These are phyloP conservation scores for Monilinia vaccinii-corymbosi DNA, from an alignment of 2,329 filamentous ascomycete species.

Conservation along the genomic window DNA sequence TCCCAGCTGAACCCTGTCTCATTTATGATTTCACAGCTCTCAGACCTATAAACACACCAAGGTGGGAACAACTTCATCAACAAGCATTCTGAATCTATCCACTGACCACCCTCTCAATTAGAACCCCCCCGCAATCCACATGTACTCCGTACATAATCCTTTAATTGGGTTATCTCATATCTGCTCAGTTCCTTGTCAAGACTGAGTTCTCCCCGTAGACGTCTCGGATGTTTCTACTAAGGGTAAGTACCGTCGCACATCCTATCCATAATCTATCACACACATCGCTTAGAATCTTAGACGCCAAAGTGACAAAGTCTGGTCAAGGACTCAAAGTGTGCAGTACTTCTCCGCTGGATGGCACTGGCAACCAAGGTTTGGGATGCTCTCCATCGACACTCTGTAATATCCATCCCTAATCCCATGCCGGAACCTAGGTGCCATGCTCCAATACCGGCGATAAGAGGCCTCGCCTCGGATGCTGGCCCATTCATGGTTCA, in stretches of 20 bases:
- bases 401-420: not conserved
- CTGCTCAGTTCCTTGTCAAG: not conserved
- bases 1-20: not conserved
- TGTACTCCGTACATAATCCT: not conserved
- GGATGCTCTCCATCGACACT: not conserved
- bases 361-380: not conserved
- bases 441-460: not conserved
- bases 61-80: not conserved
- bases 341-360: not conserved
- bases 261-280: not conserved
- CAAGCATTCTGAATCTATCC: not conserved
- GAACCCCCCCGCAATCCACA: not conserved
- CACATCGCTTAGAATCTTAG: not conserved
- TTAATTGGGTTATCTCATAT: not conserved
- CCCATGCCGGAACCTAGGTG: not conserved
- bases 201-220: not conserved
- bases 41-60: not conserved
- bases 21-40: not conserved
- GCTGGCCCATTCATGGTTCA: not conserved
- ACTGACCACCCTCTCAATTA: not conserved
- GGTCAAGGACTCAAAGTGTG: not conserved
- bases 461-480: not conserved
- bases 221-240: not conserved
- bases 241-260: not conserved
- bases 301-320: not conserved